Conservation (phyloP, 1,284 basidiomycete genomes). For the Cryptococcus sp. region DNA sequence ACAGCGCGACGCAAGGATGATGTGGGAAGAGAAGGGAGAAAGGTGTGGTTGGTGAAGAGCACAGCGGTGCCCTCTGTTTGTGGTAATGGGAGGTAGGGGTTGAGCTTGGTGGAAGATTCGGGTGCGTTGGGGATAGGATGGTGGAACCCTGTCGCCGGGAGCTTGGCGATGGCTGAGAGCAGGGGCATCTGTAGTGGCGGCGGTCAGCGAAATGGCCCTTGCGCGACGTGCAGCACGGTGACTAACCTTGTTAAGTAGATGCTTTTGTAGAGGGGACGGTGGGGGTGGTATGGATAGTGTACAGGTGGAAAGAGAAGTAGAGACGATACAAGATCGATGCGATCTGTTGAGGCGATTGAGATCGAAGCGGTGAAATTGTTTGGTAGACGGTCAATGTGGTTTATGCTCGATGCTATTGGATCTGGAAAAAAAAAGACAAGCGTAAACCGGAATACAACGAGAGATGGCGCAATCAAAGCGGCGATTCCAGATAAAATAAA, state of each 20-base stretch:
- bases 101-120: conserved; percentile 32
- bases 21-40: conserved; percentile 44
- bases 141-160: conserved; percentile 40
- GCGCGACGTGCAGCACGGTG: neutral
- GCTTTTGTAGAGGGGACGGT: neutral
- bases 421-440: too few relatives aligned
- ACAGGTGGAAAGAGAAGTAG: too few relatives aligned
- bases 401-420: too few relatives aligned
- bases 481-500: too few relatives aligned
- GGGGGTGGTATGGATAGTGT: too few relatives aligned
- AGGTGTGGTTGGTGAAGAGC: conserved; percentile 44
- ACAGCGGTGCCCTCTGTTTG: conserved; percentile 24
- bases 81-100: conserved; percentile 50
- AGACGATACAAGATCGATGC: too few relatives aligned
- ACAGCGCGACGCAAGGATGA: conserved; percentile 27
- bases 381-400: too few relatives aligned
- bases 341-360: too few relatives aligned
- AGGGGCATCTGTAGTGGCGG: conserved; percentile 31
- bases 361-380: too few relatives aligned
- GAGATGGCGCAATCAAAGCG: too few relatives aligned
- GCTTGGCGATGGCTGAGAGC: conserved; percentile 38
- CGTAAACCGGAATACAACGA: too few relatives aligned
- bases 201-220: neutral
- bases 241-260: neutral
- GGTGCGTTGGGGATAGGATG: conserved; percentile 41